phyloP scores from a whole-genome alignment of 768 basidiomycete species.

The Sarcomyxa edulis region DNA sequence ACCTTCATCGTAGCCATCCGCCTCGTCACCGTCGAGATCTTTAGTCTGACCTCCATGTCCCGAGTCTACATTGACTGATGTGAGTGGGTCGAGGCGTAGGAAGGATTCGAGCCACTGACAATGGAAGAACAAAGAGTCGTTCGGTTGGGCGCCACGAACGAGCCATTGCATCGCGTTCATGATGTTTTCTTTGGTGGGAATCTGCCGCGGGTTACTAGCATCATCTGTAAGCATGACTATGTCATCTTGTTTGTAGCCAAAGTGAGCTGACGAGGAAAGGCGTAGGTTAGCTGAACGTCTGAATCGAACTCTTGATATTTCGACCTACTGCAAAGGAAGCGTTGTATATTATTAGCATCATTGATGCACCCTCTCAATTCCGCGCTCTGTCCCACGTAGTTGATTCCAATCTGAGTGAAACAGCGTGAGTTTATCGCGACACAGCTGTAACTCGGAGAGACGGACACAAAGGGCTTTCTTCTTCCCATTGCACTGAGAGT shows the following conservation, averaged over 20 bases:
- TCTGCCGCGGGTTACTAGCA: conserved; percentile 48
- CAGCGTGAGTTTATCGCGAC: neutral
- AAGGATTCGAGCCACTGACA: conserved; percentile 37
- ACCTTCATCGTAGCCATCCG: conserved; percentile 83
- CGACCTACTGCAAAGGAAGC: conserved; percentile 68
- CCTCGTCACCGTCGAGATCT: conserved; percentile 80
- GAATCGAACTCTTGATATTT: neutral
- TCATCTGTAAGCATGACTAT: conserved; percentile 88
- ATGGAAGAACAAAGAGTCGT: conserved; percentile 90
- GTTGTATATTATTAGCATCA: conserved; percentile 76
- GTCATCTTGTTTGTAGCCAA: conserved; percentile 68
- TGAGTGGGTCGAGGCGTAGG: neutral
- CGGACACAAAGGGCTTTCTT: conserved; percentile 86
- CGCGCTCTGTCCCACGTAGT: conserved; percentile 68
- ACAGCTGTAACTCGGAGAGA: conserved; percentile 5
- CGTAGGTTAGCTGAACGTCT: neutral
- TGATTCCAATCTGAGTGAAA: conserved; percentile 72
- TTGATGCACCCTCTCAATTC: conserved; percentile 86
- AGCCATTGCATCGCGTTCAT: conserved; percentile 90
- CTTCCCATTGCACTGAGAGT: conserved; percentile 84
- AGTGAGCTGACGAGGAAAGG: conserved; percentile 39
- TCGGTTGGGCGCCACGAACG: conserved; percentile 69
- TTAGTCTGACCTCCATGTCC: conserved; percentile 92
- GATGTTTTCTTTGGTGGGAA: conserved; percentile 81
- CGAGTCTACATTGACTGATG: conserved; percentile 48